phyloP scores from a whole-genome alignment of 2,329 filamentous ascomycete species.

The Hypoxylon sp. region DNA sequence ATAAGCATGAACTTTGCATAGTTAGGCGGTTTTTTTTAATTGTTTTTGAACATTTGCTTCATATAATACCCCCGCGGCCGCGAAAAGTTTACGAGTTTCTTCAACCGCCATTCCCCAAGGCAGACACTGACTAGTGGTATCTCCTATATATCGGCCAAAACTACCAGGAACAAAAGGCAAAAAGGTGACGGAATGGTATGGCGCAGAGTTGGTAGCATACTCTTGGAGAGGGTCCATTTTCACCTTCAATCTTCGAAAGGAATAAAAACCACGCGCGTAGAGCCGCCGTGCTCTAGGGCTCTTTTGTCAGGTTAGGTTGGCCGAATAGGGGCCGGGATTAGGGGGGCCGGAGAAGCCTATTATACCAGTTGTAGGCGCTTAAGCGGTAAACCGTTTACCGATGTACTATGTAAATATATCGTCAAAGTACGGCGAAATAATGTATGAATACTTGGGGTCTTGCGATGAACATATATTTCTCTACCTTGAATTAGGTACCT shows the following conservation, averaged over 20 bases:
- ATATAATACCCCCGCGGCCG: conserved; percentile 40
- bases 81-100: conserved; percentile 39
- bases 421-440: conserved; percentile 35
- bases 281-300: conserved; percentile 23
- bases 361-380: conserved; percentile 25
- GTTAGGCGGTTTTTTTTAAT: conserved; percentile 45
- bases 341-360: conserved; percentile 10
- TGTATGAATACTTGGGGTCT: conserved; percentile 45
- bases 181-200: conserved; percentile 20
- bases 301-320: conserved; percentile 25
- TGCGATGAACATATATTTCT: conserved; percentile 37
- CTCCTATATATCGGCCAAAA: conserved; percentile 31
- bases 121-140: conserved; percentile 24
- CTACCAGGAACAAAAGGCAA: conserved; percentile 22
- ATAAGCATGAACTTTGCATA: conserved; percentile 45
- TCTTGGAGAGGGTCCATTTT: conserved; percentile 1
- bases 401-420: conserved; percentile 46
- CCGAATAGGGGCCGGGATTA: conserved; percentile 10
- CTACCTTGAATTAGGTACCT: conserved; percentile 8
- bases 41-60: conserved; percentile 24
- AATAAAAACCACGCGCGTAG: conserved; percentile 11
- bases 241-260: conserved; percentile 2
- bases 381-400: conserved; percentile 30
- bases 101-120: conserved; percentile 20
- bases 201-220: conserved; percentile 13